These are phyloP conservation scores for Leccinum discolor DNA, from an alignment of 1,284 basidiomycete species.

Conservation along the genomic window DNA sequence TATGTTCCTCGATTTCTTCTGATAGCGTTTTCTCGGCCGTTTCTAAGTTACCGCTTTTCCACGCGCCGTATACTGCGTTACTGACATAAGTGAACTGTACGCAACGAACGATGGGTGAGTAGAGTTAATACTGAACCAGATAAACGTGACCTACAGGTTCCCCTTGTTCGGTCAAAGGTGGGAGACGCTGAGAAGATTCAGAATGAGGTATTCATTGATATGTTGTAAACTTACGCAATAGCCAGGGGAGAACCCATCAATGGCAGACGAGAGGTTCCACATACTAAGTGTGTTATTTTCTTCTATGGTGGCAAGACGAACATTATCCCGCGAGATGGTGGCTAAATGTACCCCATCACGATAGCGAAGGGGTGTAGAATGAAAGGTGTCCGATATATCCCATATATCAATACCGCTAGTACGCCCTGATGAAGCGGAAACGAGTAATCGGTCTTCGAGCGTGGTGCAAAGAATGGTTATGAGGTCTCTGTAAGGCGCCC, in stretches of 20 bases:
- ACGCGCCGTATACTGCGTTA: too few relatives aligned
- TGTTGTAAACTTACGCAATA: slow-evolving; percentile 4
- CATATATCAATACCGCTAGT: slow-evolving; percentile 9
- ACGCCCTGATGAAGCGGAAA: slow-evolving; percentile 9
- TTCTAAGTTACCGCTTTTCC: too few relatives aligned
- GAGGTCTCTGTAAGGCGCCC: background rate
- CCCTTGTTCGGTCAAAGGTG: too few relatives aligned
- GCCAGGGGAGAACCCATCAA: background rate
- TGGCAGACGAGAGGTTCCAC: background rate
- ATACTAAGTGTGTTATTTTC: background rate
- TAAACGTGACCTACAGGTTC: too few relatives aligned
- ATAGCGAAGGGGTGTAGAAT: slow-evolving; percentile 1
- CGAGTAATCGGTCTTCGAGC: slow-evolving; percentile 6
- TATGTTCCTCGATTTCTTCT: too few relatives aligned
- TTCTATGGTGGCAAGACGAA: slow-evolving; percentile 2
- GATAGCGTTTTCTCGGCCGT: too few relatives aligned
- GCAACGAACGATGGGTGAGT: too few relatives aligned
- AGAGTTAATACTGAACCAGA: too few relatives aligned
- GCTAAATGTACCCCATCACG: background rate
- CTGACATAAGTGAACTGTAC: too few relatives aligned
- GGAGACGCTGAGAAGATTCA: background rate
- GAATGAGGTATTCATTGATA: background rate
- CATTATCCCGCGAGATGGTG: slow-evolving; percentile 3
- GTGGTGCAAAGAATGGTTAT: slow-evolving; percentile 6
- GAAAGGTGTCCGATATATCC: slow-evolving; percentile 3